Percentiles rank a stretch among this genome's conserved stretches.
Conservation (phyloP, 352 stramenopile species). For the Globisporangium carolinianum region DNA sequence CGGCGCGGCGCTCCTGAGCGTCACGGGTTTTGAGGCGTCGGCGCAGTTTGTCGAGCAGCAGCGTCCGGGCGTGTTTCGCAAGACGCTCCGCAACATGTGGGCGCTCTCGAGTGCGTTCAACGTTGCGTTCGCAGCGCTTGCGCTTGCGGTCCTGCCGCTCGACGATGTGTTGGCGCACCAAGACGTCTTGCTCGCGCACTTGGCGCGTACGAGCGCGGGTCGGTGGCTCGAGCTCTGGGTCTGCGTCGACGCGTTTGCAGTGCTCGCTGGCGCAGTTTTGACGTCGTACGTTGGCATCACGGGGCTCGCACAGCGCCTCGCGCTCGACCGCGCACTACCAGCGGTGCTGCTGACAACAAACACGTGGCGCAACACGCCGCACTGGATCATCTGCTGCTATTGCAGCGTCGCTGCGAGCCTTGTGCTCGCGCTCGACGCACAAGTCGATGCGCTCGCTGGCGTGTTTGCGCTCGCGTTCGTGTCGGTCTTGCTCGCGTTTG, state of each 20-base stretch:
- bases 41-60: conserved; percentile 87
- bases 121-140: conserved; percentile 38
- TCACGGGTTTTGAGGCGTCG: conserved; percentile 85
- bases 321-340: conserved; percentile 53
- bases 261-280: conserved; percentile 76
- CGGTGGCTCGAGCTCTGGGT: conserved; percentile 46
- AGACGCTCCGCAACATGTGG: conserved; percentile 80
- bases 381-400: conserved; percentile 72
- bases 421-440: conserved; percentile 61
- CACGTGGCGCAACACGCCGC: conserved; percentile 53
- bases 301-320: conserved; percentile 64
- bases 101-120: conserved; percentile 78
- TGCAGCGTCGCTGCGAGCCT: conserved; percentile 59
- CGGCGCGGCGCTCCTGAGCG: conserved; percentile 70
- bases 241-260: conserved; percentile 81
- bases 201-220: conserved; percentile 31
- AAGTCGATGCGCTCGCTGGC: conserved; percentile 61
- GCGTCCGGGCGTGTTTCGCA: conserved; percentile 56
- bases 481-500: conserved; percentile 77
- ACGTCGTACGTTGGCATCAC: conserved; percentile 82
- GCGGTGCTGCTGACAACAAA: conserved; percentile 50
- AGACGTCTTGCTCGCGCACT: conserved; percentile 62
- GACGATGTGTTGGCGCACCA: conserved; percentile 40
- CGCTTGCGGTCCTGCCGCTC: conserved; percentile 72
- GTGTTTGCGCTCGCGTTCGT: conserved; percentile 87